Evolutionary conservation across 495 filamentous ascomycete genomes (phyloP).

Genomic region (Halenospora varia): DNA sequence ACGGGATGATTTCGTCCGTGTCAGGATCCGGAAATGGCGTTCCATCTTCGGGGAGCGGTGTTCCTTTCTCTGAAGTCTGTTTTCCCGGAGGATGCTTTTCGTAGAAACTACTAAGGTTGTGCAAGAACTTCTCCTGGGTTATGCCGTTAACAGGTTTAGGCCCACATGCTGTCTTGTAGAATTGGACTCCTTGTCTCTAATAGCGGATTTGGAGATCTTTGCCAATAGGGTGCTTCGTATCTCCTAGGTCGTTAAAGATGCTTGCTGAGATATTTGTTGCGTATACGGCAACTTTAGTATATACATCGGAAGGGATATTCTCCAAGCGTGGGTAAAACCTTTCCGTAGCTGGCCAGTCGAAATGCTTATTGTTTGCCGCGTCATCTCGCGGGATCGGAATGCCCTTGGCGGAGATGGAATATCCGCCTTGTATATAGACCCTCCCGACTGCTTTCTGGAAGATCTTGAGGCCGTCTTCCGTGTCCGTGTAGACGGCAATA

Average conservation of each 20-base stretch:
- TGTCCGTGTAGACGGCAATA: slow-evolving; percentile 1
- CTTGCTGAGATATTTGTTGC: slow-evolving; percentile 5
- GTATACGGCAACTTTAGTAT: slow-evolving; percentile 9
- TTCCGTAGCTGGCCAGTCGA: neutral
- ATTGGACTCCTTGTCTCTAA: slow-evolving; percentile 1
- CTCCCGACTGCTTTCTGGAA: slow-evolving; percentile 3
- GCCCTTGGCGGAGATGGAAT: neutral
- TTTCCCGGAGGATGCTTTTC: slow-evolving; percentile 4
- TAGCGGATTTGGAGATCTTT: neutral
- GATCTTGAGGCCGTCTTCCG: neutral
- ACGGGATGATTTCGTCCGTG: slow-evolving; percentile 3
- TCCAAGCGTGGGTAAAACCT: slow-evolving; percentile 3
- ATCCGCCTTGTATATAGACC: slow-evolving; percentile 11
- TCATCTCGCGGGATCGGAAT: neutral
- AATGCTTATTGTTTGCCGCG: slow-evolving; percentile 6
- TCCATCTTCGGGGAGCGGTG: slow-evolving; percentile 2
- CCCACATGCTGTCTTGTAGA: neutral
- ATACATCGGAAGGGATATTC: slow-evolving; percentile 2
- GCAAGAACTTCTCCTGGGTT: slow-evolving; percentile 4
- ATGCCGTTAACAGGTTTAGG: neutral
- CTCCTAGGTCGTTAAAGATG: slow-evolving; percentile 5
- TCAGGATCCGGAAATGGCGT: neutral
- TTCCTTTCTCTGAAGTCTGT: slow-evolving; percentile 5
- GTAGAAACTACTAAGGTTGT: slow-evolving; percentile 7
- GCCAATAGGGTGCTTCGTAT: neutral